Base-by-base conservation (phyloP, 2,329 filamentous ascomycete genomes). In the Aschersonia sp. region DNA sequence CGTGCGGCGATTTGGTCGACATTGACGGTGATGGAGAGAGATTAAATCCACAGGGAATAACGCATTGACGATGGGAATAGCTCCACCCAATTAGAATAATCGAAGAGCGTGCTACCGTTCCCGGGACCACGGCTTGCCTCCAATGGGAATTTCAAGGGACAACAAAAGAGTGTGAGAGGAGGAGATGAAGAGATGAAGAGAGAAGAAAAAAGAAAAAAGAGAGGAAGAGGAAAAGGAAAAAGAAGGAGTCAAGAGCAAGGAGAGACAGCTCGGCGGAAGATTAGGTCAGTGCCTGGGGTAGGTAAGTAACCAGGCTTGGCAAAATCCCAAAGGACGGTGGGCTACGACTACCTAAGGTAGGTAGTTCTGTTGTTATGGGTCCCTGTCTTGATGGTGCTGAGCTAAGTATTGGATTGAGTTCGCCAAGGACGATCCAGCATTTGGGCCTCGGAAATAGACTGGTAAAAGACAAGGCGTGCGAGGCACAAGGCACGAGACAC, bases 351-450 rank as follows among this genome's bases (percentile, higher is more conserved):
- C 8, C 35, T 22, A 22, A 22, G 22, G 22, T 22, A 22, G 22
- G 22, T 37, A 37, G 8, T 35, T 30, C 35, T 44, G 31, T 29
- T 43, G 33, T 14, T 44, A 32, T 46, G 31, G 31, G 48, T 32
- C 35, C 35, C 35, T 29, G 32, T n/a, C 33, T 44, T 37, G 46
- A 50, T 47, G 45, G 46, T 47, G 45, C 47, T 47, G 35, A 45
- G 40, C 29, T 29, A 46, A 39, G 14, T 37, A 31, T 45, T 47
- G 37, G 46, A 50, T 37, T 37, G 35, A 5, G 35, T 37, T 37
- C 35, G 35, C 43, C 47, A 45, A 48, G 43, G 47, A 45, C 47
- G 49, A 51, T 51, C 45, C 49, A 42, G 42, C 42, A 43, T 45
- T 49, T 37, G 12, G 45, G 47, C 47, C 45, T 43, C 49, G 49